Evolutionary conservation across 1,284 basidiomycete genomes (phyloP), one percentile per base, ranked within the genome.

Genomic region (Gymnopus androsaceus): DNA sequence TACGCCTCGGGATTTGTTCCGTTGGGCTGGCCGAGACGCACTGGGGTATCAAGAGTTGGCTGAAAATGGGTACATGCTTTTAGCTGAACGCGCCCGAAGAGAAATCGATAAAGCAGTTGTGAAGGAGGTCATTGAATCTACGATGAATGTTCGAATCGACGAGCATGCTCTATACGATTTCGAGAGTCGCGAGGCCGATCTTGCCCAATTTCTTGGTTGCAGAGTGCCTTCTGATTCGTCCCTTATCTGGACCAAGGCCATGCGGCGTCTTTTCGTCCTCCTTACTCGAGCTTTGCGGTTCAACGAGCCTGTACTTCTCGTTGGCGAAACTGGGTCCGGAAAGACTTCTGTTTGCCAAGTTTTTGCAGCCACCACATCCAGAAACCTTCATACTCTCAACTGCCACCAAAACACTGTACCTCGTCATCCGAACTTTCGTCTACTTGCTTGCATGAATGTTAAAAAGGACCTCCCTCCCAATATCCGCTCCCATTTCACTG

Each of bases 371-470:
- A n/a, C n/a, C n/a, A n/a, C n/a, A n/a, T n/a, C n/a, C n/a, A n/a
- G n/a, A n/a, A n/a, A n/a, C n/a, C n/a, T n/a, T n/a, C n/a, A n/a
- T n/a, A n/a, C n/a, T n/a, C n/a, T n/a, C n/a, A n/a, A n/a, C n/a
- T n/a, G n/a, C n/a, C n/a, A n/a, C 28, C 74, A 98, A 55, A 93
- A 95, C 66, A 91, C 93, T 1, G 82, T 99, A 25, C 87, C 88
- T 31, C 88, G 97, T 1, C 97, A 99, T 69, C 87, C 94, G 17
- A 89, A 97, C 64, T 99, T 99, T 75, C 90, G 96, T 25, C 77
- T 99, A 7, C 99, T 99, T 66, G 95, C 95, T 1, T 99, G 97
- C 70, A 99, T 99, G 97, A 99, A 99, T 68, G 97, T 97, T 53
- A 99, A 99, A 79, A 96, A 95, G 66, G 96, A 98, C 65, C 85